Evolutionary conservation across 495 filamentous ascomycete genomes (phyloP).

Genomic region (Penicillium nucicola): DNA sequence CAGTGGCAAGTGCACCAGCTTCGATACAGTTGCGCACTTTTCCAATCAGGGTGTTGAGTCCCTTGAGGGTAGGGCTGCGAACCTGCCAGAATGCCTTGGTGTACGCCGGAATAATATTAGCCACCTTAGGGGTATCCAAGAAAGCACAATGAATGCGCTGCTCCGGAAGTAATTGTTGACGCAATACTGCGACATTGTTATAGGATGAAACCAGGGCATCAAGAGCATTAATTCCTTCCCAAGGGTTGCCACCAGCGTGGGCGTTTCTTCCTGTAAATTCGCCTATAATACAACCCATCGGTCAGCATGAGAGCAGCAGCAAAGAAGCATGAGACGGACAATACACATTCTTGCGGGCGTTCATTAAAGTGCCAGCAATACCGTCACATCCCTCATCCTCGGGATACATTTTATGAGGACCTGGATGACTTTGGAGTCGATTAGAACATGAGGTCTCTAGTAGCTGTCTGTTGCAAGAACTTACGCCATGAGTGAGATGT

Average conservation of each 20-base stretch:
- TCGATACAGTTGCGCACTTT: slow-evolving; percentile 57
- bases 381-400: slow-evolving; percentile 22
- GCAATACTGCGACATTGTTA: slow-evolving; percentile 57
- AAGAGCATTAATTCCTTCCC: slow-evolving; percentile 30
- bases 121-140: slow-evolving; percentile 53
- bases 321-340: slow-evolving; percentile 2
- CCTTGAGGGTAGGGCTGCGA: slow-evolving; percentile 43
- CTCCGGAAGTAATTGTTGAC: slow-evolving; percentile 61
- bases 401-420: slow-evolving; percentile 25
- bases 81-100: slow-evolving; percentile 52
- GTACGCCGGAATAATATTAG: slow-evolving; percentile 61
- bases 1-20: slow-evolving; percentile 59
- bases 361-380: slow-evolving; percentile 35
- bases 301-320: not conserved
- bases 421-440: slow-evolving; percentile 23
- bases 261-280: slow-evolving; percentile 35
- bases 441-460: not conserved
- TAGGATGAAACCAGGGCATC: slow-evolving; percentile 51
- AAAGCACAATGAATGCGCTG: slow-evolving; percentile 60
- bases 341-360: slow-evolving; percentile 36
- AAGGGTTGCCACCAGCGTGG: slow-evolving; percentile 62
- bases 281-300: not conserved
- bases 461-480: not conserved
- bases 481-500: slow-evolving; percentile 64
- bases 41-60: slow-evolving; percentile 44